Evolutionary conservation across 495 filamentous ascomycete species (phyloP).

Genomic region (Parathielavia hyrcaniae): DNA sequence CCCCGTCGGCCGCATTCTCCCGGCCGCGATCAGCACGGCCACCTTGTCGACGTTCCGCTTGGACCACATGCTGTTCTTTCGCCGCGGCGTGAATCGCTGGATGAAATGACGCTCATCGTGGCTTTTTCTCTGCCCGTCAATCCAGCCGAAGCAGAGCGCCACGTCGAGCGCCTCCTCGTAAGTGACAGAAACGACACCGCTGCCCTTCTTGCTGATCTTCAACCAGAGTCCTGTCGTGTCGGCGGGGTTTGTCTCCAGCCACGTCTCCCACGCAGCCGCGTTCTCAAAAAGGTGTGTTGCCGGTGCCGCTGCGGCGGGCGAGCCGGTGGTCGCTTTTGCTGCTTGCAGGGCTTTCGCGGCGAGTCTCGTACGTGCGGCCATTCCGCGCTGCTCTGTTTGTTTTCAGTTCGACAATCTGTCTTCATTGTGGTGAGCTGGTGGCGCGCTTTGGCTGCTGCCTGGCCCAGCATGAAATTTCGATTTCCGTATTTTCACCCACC

Average conservation of each 20-base stretch:
- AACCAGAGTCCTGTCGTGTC: constrained; percentile 46
- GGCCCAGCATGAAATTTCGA: no score
- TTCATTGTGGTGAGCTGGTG: no score
- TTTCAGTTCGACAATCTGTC: no score
- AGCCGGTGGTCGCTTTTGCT: neutral
- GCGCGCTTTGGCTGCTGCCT: neutral
- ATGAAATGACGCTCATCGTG: constrained; percentile 40
- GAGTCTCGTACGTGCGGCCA: no score
- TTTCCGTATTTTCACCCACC: no score
- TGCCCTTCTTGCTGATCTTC: constrained; percentile 49
- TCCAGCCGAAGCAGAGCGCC: constrained; percentile 56
- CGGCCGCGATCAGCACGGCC: constrained; percentile 34
- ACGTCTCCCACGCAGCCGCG: constrained; percentile 31
- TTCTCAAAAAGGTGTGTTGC: constrained; percentile 18
- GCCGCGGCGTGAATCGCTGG: constrained; percentile 51
- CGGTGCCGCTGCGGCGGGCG: neutral
- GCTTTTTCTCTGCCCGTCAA: constrained; percentile 48
- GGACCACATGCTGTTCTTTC: constrained; percentile 50
- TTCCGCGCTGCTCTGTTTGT: neutral
- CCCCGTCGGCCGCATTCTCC: constrained; percentile 45
- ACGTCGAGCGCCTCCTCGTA: constrained; percentile 49
- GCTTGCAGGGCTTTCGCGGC: neutral
- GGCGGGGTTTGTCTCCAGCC: constrained; percentile 38
- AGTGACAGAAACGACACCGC: constrained; percentile 41
- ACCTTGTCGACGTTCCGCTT: constrained; percentile 43